A percentile compares a stretch with the other conserved stretches of the same genome.
Conservation (phyloP, 768 basidiomycete genomes). For the Boletus subcaerulescens region DNA sequence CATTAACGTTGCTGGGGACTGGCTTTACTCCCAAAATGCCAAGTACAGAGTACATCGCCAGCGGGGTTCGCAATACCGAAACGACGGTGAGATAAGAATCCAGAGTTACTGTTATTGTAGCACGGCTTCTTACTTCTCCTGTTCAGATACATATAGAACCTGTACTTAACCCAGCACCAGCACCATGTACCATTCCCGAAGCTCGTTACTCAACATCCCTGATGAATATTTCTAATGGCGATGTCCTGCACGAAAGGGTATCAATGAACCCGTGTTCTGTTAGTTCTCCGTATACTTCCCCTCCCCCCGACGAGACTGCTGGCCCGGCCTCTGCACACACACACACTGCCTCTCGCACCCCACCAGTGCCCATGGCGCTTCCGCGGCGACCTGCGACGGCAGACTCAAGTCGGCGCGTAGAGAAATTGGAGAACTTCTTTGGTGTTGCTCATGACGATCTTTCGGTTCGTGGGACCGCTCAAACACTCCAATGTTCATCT, state of each 20-base stretch:
- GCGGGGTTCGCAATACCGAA: neutral
- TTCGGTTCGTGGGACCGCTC: neutral
- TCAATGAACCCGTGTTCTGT: neutral
- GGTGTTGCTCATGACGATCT: slow-evolving; percentile 11
- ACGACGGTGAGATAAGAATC: slow-evolving; percentile 4
- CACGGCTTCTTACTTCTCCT: slow-evolving; percentile 1
- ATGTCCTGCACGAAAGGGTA: neutral
- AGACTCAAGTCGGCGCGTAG: slow-evolving; percentile 5
- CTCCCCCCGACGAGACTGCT: neutral
- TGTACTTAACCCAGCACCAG: neutral
- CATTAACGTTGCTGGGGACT: neutral
- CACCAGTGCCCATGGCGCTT: neutral
- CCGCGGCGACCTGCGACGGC: slow-evolving; percentile 1
- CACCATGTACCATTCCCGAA: neutral
- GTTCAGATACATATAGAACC: neutral
- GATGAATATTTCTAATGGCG: neutral
- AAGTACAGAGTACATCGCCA: neutral
- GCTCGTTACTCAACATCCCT: neutral
- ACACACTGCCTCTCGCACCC: neutral
- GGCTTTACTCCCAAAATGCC: neutral
- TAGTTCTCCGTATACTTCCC: neutral
- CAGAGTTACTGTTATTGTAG: neutral
- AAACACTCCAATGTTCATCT: neutral
- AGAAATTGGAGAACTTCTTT: slow-evolving; percentile 17
- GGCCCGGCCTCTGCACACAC: neutral